phyloP scores from a whole-genome alignment of 1,284 basidiomycete species.

The Omphalotus olearius region DNA sequence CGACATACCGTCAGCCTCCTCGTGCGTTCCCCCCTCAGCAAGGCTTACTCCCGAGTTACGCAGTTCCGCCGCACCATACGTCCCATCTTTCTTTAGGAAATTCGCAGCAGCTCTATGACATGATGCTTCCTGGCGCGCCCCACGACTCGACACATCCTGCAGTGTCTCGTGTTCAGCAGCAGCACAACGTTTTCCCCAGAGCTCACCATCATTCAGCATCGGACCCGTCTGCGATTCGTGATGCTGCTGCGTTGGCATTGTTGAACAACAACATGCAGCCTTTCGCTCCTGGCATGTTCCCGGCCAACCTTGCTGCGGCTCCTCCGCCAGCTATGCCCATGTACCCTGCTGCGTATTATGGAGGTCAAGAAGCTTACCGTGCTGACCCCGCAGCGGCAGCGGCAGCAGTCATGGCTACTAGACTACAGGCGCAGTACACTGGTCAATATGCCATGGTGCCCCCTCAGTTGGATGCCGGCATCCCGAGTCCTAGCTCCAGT shows the following conservation, averaged over 20 bases:
- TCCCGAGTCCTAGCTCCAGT: slow-evolving; percentile 36
- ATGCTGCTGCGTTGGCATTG: slow-evolving; percentile 60
- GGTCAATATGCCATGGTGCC: slow-evolving; percentile 49
- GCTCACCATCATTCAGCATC: slow-evolving; percentile 77
- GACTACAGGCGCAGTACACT: slow-evolving; percentile 55
- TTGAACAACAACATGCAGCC: slow-evolving; percentile 50
- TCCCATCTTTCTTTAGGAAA: slow-evolving; percentile 64
- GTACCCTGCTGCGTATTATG: slow-evolving; percentile 68
- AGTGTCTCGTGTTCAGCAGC: slow-evolving; percentile 71
- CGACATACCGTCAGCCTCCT: slow-evolving; percentile 50
- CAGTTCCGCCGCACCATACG: slow-evolving; percentile 41
- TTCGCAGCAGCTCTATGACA: slow-evolving; percentile 72
- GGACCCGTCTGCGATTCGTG: slow-evolving; percentile 67
- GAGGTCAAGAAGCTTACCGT: slow-evolving; percentile 53
- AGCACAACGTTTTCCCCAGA: slow-evolving; percentile 63
- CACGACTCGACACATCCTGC: slow-evolving; percentile 57
- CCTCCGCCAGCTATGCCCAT: slow-evolving; percentile 50
- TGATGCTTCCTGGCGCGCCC: slow-evolving; percentile 58
- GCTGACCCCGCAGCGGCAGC: slow-evolving; percentile 40
- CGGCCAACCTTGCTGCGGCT: slow-evolving; percentile 40
- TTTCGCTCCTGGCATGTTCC: slow-evolving; percentile 50
- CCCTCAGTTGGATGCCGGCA: slow-evolving; percentile 30
- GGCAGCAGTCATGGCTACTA: slow-evolving; percentile 55
- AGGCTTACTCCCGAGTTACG: slow-evolving; percentile 52
- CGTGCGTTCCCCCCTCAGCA: slow-evolving; percentile 56